Evolutionary conservation across 2,329 filamentous ascomycete species (phyloP), one percentile per base, ranked within the genome.

Genomic region (Chaetomium sp.): DNA sequence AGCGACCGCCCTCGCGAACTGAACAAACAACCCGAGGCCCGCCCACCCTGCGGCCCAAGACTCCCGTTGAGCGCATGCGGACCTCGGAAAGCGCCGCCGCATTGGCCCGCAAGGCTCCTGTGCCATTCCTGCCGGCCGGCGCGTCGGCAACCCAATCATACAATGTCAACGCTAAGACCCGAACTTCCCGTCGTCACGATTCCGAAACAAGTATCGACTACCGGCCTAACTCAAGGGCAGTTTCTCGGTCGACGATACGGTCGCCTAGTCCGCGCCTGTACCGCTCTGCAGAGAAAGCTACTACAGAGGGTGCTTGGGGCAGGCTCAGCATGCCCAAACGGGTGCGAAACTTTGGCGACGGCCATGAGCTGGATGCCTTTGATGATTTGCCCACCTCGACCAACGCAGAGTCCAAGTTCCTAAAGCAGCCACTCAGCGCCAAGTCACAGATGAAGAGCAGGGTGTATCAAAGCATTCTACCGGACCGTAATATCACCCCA

Each of bases 341-440:
- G 49, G 82, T 83, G 65, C 85, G 88, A 54, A 87, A 91, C 72
- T 99, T 96, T 78, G 95, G 95, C 13, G 92, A 97, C 75, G 95
- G 95, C 19, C 90, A 90, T 66, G 95, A 99, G 77, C 83, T 99
- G 38, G 94, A 98, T 70, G 88, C 85, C 2, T 98, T 99, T 75
- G 95, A 99, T 75, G 95, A 99, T 77, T 80, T 99, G 63, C 94
- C 94, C 1, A 98, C 93, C 0, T 97, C 93, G 19, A 87, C 85
- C 13, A 87, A 90, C 66, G 85, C 87, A 16, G 95, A 99, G 77
- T 92, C 88, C 67, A 90, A 87, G 71, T 99, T 87, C 73, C 82
- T 93, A 67, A 96, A 93, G 76, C 87, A 90, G 71, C 93, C 95
- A 3, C 81, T 89, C 47, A 87, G 85, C 55, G 84, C 85, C 29